Evolutionary conservation across 805 yeast genomes (phyloP).

Genomic region (Ogataea degrootiae): DNA sequence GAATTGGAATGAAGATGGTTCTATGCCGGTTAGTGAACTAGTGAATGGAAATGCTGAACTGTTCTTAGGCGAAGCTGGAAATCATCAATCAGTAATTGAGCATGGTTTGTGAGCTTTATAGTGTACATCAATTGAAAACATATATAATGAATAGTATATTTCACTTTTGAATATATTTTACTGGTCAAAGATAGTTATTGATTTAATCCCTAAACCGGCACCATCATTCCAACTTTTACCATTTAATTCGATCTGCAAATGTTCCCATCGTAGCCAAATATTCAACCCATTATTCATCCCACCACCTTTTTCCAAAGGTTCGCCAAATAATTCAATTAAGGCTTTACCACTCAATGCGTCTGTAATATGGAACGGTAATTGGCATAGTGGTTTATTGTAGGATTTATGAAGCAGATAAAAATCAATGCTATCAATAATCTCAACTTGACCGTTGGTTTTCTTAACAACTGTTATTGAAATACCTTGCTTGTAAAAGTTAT

Average conservation of each 20-base stretch:
- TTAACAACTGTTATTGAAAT: conserved; percentile 13
- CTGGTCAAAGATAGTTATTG: conserved; percentile 26
- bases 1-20: conserved; percentile 1
- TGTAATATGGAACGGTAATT: conserved; percentile 11
- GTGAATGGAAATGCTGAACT: background rate
- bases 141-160: background rate
- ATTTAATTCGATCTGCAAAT: conserved; percentile 32
- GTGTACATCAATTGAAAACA: no score
- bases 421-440: conserved; percentile 31
- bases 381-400: conserved; percentile 6
- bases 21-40: background rate
- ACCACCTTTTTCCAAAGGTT: conserved; percentile 40
- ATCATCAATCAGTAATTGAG: background rate
- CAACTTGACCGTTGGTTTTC: conserved; percentile 2
- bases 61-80: background rate
- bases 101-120: background rate
- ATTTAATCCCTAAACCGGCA: conserved; percentile 22
- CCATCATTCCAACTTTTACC: conserved; percentile 35
- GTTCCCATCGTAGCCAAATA: conserved; percentile 37
- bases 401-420: conserved; percentile 25
- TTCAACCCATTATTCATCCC: conserved; percentile 29
- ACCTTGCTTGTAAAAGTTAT: conserved; percentile 23
- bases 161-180: background rate
- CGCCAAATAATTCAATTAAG: conserved; percentile 32
- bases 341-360: conserved; percentile 16